A percentile compares a stretch with the other conserved stretches of the same genome.
These are phyloP conservation scores for Anisodus tanguticus DNA, from an alignment of 257 asterid genomes.

Conservation along the genomic window DNA sequence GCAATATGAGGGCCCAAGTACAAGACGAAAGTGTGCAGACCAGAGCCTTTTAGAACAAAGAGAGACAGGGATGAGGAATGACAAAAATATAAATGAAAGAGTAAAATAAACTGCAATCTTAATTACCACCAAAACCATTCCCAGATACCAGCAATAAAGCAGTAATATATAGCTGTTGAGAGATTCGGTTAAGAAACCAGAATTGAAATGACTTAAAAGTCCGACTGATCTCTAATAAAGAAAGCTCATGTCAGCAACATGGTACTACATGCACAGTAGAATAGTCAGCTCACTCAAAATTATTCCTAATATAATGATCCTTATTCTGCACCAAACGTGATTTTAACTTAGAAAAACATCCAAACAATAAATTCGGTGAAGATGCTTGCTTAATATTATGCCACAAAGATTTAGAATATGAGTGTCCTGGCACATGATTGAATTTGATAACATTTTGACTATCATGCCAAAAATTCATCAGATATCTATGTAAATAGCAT, in stretches of 20 bases:
- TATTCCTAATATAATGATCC: constrained; percentile 7
- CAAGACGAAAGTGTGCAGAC: constrained; percentile 48
- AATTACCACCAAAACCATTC: not conserved
- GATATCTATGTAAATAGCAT: not conserved
- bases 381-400: constrained; percentile 7
- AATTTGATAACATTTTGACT: constrained; percentile 18
- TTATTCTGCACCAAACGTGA: constrained; percentile 10
- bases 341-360: constrained; percentile 3
- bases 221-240: not conserved
- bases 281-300: constrained; percentile 14
- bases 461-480: not conserved
- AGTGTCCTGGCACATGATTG: not conserved
- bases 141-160: not conserved
- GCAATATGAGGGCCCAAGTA: constrained; percentile 50
- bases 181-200: not conserved
- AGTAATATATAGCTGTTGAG: constrained; percentile 1
- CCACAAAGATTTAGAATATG: not conserved
- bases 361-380: not conserved
- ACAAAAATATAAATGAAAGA: not conserved
- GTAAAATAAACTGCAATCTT: not conserved
- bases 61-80: constrained; percentile 8
- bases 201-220: constrained; percentile 14
- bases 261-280: not conserved
- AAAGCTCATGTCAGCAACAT: constrained; percentile 18
- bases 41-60: constrained; percentile 39